Evolutionary conservation across 306 rosid species (phyloP).

Genomic region (Amphicarpaea edgeworthii): DNA sequence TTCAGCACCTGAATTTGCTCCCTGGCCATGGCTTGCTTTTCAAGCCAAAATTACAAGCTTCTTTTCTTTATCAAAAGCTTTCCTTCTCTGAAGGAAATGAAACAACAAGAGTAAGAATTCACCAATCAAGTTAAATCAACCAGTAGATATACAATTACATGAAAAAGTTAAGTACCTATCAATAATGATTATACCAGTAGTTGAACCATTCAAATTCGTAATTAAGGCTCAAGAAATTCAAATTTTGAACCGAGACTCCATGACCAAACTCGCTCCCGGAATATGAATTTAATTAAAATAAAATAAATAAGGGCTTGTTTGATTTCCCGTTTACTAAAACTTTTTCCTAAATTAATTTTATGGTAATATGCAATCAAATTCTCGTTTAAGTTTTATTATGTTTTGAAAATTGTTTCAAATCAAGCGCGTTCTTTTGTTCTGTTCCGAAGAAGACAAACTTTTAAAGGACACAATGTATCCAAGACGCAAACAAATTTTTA

Average conservation of each 20-base stretch:
- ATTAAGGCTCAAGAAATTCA: conserved; percentile 10
- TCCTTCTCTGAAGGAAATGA: conserved; percentile 41
- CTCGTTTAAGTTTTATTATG: background rate
- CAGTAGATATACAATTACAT: background rate
- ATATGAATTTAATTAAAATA: background rate
- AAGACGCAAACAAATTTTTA: background rate
- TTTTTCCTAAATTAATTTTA: background rate
- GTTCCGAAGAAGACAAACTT: background rate
- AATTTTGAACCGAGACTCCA: background rate
- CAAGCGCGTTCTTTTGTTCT: background rate
- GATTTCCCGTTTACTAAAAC: background rate
- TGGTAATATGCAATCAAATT: background rate
- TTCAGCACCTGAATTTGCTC: conserved; percentile 68
- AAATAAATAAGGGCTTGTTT: background rate
- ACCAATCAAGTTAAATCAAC: conserved; percentile 18
- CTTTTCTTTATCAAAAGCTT: conserved; percentile 29
- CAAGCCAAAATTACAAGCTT: conserved; percentile 3
- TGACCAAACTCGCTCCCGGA: background rate
- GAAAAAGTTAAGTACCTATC: background rate
- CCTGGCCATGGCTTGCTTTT: conserved; percentile 53
- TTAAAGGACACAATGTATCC: background rate
- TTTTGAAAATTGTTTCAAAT: background rate
- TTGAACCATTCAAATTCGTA: conserved; percentile 10
- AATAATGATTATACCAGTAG: background rate
- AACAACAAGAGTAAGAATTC: conserved; percentile 18